These are phyloP conservation scores for Fomes fomentarius DNA, from an alignment of 1,284 basidiomycete species.

Conservation along the genomic window DNA sequence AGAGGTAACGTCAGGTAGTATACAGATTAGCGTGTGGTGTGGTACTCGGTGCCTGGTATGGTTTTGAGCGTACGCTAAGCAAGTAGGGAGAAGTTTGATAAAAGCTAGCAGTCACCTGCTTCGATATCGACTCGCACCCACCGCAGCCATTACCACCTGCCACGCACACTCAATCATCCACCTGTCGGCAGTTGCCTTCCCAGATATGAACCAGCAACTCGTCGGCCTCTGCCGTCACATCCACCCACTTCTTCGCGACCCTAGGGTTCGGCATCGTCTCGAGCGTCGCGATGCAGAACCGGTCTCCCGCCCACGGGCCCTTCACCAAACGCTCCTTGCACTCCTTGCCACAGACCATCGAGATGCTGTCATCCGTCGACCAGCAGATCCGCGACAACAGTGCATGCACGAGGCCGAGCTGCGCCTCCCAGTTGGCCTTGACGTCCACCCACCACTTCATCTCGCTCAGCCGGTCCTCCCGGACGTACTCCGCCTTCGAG, in stretches of 20 bases:
- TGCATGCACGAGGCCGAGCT: conserved; percentile 10
- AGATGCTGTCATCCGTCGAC: conserved; percentile 8
- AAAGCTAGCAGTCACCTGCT: no score
- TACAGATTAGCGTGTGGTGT: no score
- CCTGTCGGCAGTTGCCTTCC: not conserved
- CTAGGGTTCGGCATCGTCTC: conserved; percentile 2
- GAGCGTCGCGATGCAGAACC: conserved; percentile 33
- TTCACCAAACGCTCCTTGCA: conserved; percentile 1
- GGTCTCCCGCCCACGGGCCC: conserved; percentile 30
- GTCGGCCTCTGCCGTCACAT: conserved; percentile 15
- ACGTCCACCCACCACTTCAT: not conserved
- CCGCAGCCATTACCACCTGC: no score
- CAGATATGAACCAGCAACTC: not conserved
- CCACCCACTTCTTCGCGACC: conserved; percentile 11
- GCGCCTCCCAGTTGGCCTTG: not conserved
- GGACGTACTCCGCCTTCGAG: conserved; percentile 2
- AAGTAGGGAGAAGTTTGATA: no score
- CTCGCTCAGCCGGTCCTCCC: not conserved
- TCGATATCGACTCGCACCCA: no score
- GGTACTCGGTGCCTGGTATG: no score
- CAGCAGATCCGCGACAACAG: conserved; percentile 23
- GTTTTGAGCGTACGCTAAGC: no score
- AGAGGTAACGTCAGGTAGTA: no score
- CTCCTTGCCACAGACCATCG: not conserved
- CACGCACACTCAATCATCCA: no score